Evolutionary conservation across 306 rosid genomes (phyloP), one percentile per base, ranked within the genome.

Genomic region (Mucuna pruriens): DNA sequence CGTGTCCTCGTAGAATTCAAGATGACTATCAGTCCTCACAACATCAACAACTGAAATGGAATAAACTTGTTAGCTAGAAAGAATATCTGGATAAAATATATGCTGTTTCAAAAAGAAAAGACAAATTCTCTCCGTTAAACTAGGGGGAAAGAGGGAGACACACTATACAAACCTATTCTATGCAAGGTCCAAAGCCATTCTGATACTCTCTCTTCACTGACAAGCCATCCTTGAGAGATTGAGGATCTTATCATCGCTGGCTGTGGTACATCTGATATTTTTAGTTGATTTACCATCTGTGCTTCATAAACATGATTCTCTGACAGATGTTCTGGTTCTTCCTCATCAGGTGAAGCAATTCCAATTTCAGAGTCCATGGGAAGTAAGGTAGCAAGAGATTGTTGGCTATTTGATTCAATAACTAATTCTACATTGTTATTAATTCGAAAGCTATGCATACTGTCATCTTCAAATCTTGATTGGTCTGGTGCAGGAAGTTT

Each of bases 131-230:
- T 74, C 54, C 29, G 9, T 64, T 74, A 72, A 69, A 68, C 25
- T n/a, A 78, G 26, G 51, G 34, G 57, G 72, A 64, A 49, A 71
- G 70, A 39, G 76, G n/a, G 15, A 36, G 76, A 74, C 26, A 58
- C 52, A 13, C 29, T 60, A 34, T 31, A 33, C 39, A 79, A 40
- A 89, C 98, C 98, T 84, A 92, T 94, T 72, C 90, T 89, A 80
- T 94, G 98, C 85, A 94, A 90, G 74, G 95, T 94, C 98, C 98
- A 94, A 77, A 92, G 97, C 98, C 98, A 94, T 86, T 92, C 97
- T 17, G 98, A 91, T 74, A 89, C 92, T 77, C 87, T 87, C 61
- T 88, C 94, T 83, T 85, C 97, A 80, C 71, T 84, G 66, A 63
- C 71, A 62, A 75, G 64, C 88, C 83, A 83, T 48, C 58, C 84